Base-by-base conservation (phyloP, 2,329 filamentous ascomycete genomes). In the Aspergillus awamori region DNA sequence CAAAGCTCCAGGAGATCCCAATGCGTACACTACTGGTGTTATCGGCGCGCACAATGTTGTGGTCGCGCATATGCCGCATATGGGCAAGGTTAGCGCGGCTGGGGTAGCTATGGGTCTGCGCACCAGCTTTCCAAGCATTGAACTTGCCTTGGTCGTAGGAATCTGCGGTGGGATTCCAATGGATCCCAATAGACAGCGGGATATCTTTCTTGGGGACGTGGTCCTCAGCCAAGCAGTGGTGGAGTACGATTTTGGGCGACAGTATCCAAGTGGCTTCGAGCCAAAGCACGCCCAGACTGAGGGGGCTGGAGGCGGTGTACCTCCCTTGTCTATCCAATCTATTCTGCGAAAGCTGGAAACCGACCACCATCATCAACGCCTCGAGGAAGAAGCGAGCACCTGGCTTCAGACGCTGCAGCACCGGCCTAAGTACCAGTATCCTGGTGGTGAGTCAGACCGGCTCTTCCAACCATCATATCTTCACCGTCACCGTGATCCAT, bases 181-280 rank as follows among this genome's bases (percentile, higher is more conserved):
- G 7, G 41, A 20, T 4, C 5, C 55, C 1, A 2, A 24, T 10
- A 13, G 20, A 5, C 8, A n/a, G 8, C 10, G 13, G 1, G 49
- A 54, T 2, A 61, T 61, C 2, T 45, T 49, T 24, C 20, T 61
- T 1, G 59, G 59, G 2, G 59, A 61, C n/a, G 43, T 61, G 1
- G 22, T 74, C 17, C 67, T 76, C 57, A 70, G 73, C 58, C 65
- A 63, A 5, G 54, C 41, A 1, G 26, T 76, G 11, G 52, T 72
- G 8, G 65, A 74, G 43, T 72, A 66, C 48, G 71, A 76, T 59
- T 68, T 70, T 52, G 74, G 73, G 1, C 56, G 63, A 33, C 67
- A 69, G 41, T 70, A 71, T 52, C 59, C 64, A 0, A 55, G 65
- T 8, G 55, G 45, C 8, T 72, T 76, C 36, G 17, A 63, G 11